Base-by-base conservation (phyloP, 176 grass and related monocot genomes). In the Aegilops sharonensis region DNA sequence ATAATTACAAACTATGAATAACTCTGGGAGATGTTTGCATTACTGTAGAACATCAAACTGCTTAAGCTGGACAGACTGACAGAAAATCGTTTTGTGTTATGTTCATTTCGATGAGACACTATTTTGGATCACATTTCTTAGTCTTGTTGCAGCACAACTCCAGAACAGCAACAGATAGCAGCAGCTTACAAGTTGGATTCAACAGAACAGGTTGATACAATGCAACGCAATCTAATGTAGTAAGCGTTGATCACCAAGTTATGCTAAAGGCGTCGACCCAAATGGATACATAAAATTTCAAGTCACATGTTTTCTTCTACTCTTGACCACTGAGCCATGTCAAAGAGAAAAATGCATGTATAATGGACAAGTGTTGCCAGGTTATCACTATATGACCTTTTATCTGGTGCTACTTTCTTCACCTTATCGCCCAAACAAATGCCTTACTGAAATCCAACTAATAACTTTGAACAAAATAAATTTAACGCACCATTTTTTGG, bases 401-500 rank as follows among this genome's bases (percentile, higher is more conserved):
- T 81, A 68, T 68, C 18, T 54, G 30, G 64, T 66, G 10, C 43
- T 62, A 17, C 12, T 83, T 52, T 64, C 30, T 39, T 17, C 39
- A 64, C n/a, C 59, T 60, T 72, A 21, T 60, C 48, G 24, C 56
- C 50, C 24, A 86, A 65, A 77, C 0, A 43, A 64, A 85, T 89
- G 6, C 29, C n/a, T 66, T 23, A 50, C 39, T 20, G 10, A 24
- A 66, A 77, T 52, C 8, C 35, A 47, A 80, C 17, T 34, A 18
- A 85, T 78, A 80, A 69, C 37, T 45, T 43, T 66, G 23, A 70
- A 60, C 60, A 11, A 45, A 79, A 86, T 68, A 77, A 48, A 77
- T 30, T 24, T 24, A 91, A 83, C 77, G 67, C 72, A 98, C 95
- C 95, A 98, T 95, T 9, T 85, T 90, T 91, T 45, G 89, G 68